A percentile compares a stretch with the other conserved stretches of the same genome.
Conservation (phyloP, 805 yeast genomes). For the Lipomyces anomalus region DNA sequence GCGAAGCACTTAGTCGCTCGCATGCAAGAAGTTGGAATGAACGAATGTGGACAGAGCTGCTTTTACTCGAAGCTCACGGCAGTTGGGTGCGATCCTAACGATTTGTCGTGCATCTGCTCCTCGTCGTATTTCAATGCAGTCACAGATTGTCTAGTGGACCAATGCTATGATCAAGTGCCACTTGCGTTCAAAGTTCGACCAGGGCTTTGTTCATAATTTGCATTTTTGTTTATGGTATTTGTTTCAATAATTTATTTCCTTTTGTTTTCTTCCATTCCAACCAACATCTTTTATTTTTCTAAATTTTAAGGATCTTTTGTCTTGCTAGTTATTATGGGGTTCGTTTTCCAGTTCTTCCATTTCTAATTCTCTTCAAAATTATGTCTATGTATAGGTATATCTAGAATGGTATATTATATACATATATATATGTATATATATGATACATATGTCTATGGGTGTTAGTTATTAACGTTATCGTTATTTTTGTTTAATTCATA, state of each 20-base stretch:
- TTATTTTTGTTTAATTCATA: too few species aligned
- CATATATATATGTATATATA: too few species aligned
- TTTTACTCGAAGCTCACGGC: constrained; percentile 18
- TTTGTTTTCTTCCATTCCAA: not conserved
- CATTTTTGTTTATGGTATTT: not conserved
- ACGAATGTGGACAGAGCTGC: constrained; percentile 23
- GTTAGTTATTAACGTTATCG: too few species aligned
- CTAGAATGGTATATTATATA: too few species aligned
- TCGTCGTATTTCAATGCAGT: constrained; percentile 24
- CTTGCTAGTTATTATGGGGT: too few species aligned
- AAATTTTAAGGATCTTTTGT: too few species aligned
- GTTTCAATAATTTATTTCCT: not conserved
- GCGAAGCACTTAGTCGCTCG: constrained; percentile 20
- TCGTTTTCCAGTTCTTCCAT: too few species aligned
- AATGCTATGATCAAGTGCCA: constrained; percentile 24
- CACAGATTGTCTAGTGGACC: constrained; percentile 22
- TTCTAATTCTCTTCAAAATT: too few species aligned
- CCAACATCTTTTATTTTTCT: too few species aligned
- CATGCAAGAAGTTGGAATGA: constrained; percentile 16
- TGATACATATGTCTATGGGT: too few species aligned
- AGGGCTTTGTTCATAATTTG: constrained; percentile 11
- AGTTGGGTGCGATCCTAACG: constrained; percentile 20
- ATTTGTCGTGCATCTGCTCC: constrained; percentile 20
- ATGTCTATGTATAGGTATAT: too few species aligned
- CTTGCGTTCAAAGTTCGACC: constrained; percentile 23